Evolutionary conservation across 2,329 filamentous ascomycete genomes (phyloP), one percentile per base, ranked within the genome.

Genomic region (Graphilbum ipis-grandicollis): DNA sequence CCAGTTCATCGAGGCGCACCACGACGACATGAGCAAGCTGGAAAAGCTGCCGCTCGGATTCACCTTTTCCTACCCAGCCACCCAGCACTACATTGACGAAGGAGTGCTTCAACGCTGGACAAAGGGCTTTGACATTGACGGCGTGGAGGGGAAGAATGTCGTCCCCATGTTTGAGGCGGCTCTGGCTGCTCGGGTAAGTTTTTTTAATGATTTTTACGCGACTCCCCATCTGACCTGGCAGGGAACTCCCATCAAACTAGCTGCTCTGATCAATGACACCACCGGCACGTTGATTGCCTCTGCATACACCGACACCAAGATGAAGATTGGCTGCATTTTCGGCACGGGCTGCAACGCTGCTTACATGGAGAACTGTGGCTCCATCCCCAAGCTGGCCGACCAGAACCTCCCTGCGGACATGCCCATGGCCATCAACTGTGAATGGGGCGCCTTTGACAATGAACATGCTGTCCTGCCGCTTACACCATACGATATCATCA

Each of bases 301-400:
- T 19, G 79, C 84, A 22, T 98, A 98, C 60, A 96, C 88, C n/a
- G 86, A 98, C 54, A 64, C 77, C 33, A 74, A 77, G 47, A 92
- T 94, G 72, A 85, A 76, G 60, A 90, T 96, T 50, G 90, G 90
- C 39, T 94, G 88, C 59, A 98, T 98, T 53, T 98, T 98, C 51
- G 90, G 90, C 49, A 98, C 90, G 12, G 90, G 90, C 41, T 94
- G 90, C 63, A 98, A 98, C 52, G 90, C 88, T 30, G 90, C 90
- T 29, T 98, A 98, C 63, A 93, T 98, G 80, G 90, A 98, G 59
- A 62, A 92, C 51, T 82, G 74, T 45, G 85, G 84, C 45, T 82
- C 79, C 12, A 84, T 98, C 45, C 88, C 86, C 45, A 98, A 98
- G 67, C 73, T 98, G 38, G 83, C 80, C 10, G 75, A 94, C 60